These are phyloP conservation scores for Psidium guajava DNA, from an alignment of 345 rosid species.

Conservation along the genomic window DNA sequence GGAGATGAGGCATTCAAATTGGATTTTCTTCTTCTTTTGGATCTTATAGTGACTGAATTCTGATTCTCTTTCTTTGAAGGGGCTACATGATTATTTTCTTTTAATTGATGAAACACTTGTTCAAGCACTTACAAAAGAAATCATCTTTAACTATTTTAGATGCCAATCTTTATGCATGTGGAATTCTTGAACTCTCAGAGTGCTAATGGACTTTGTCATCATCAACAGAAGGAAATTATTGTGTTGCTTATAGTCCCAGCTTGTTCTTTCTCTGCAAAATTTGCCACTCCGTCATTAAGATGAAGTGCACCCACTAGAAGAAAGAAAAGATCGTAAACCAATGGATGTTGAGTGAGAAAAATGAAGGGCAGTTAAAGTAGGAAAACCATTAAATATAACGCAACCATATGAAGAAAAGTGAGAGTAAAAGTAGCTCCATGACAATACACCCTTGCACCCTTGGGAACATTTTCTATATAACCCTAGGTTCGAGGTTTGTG, in stretches of 20 bases:
- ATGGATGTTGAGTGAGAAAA: neutral
- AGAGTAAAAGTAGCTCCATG: neutral
- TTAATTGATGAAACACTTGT: neutral
- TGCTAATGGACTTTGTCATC: neutral
- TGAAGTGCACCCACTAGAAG: neutral
- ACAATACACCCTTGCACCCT: too few relatives aligned
- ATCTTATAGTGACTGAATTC: neutral
- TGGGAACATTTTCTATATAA: too few relatives aligned
- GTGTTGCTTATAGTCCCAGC: neutral
- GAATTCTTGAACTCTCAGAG: neutral
- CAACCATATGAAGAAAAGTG: neutral
- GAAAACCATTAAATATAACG: slow-evolving; percentile 1
- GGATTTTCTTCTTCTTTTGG: neutral
- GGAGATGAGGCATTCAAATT: neutral
- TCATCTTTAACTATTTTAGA: neutral
- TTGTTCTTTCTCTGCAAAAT: neutral
- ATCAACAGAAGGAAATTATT: neutral
- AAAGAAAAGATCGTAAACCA: neutral
- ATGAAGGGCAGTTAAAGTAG: neutral
- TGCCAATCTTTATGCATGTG: neutral
- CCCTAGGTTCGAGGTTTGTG: too few relatives aligned
- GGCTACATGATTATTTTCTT: neutral
- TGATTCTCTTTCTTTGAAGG: neutral
- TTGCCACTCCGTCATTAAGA: neutral
- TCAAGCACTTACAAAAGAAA: neutral